Percentiles rank a stretch among this genome's conserved stretches.
These are phyloP conservation scores for Penicillium sp. DNA, from an alignment of 2,329 filamentous ascomycete species.

Conservation along the genomic window DNA sequence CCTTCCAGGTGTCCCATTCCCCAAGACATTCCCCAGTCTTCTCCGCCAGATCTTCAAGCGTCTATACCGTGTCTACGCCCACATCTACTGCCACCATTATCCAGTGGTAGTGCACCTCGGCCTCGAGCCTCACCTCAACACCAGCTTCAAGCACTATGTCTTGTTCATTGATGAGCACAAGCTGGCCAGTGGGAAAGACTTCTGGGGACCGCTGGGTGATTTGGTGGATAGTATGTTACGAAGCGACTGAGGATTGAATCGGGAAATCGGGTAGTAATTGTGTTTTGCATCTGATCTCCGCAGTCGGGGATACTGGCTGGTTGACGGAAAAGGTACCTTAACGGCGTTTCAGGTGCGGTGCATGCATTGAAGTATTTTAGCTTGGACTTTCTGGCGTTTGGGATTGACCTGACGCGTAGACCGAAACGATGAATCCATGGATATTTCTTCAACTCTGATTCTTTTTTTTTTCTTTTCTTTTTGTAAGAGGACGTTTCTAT, in stretches of 20 bases:
- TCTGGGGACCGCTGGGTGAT: slow-evolving; percentile 93
- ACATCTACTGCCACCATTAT: slow-evolving; percentile 99
- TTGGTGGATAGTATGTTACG: slow-evolving; percentile 96
- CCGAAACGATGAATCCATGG: slow-evolving; percentile 3
- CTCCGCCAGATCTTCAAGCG: slow-evolving; percentile 98
- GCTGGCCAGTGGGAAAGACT: slow-evolving; percentile 89
- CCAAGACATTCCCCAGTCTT: slow-evolving; percentile 82
- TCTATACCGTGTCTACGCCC: slow-evolving; percentile 96
- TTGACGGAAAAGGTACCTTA: slow-evolving; percentile 8
- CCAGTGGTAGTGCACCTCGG: slow-evolving; percentile 92
- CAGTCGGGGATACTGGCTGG: slow-evolving; percentile 3
- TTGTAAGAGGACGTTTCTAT: not conserved
- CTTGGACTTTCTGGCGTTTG: slow-evolving; percentile 10
- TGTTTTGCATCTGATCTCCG: slow-evolving; percentile 8
- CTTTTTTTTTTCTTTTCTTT: too few species aligned
- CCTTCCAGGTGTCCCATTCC: slow-evolving; percentile 76
- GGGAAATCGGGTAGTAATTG: not conserved
- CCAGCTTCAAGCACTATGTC: slow-evolving; percentile 99
- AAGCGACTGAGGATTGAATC: slow-evolving; percentile 65
- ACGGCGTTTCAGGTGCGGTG: slow-evolving; percentile 22
- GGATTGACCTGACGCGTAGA: not conserved
- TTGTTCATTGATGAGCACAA: slow-evolving; percentile 97
- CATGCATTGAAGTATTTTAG: slow-evolving; percentile 19
- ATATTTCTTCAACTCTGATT: not conserved
- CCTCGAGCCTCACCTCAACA: slow-evolving; percentile 95